These are phyloP conservation scores for Excoecaria agallocha DNA, from an alignment of 345 rosid genomes.

Conservation along the genomic window DNA sequence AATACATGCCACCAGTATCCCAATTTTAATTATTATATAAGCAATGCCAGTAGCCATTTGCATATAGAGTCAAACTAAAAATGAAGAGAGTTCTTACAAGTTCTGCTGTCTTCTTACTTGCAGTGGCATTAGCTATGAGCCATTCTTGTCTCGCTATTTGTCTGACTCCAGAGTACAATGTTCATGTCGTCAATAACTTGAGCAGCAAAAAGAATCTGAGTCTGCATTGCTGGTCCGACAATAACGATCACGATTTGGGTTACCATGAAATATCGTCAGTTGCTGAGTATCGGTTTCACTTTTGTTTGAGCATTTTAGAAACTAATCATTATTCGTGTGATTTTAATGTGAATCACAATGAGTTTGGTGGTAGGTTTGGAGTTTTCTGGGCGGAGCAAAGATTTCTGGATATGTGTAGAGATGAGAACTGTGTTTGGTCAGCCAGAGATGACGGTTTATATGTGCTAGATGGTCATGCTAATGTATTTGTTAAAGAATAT, in stretches of 20 bases:
- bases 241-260: background rate
- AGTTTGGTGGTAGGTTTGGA: background rate
- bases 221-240: background rate
- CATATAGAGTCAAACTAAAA: too few relatives aligned
- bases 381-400: background rate
- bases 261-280: background rate
- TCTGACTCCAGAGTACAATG: background rate
- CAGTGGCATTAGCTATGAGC: background rate
- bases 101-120: background rate
- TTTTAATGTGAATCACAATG: background rate
- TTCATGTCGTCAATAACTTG: background rate
- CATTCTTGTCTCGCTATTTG: background rate
- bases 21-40: too few relatives aligned
- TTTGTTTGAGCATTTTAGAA: background rate
- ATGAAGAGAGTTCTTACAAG: background rate
- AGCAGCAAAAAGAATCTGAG: background rate
- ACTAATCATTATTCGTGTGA: background rate
- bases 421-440: background rate
- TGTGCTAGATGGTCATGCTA: background rate
- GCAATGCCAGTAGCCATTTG: too few relatives aligned
- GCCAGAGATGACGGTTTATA: background rate
- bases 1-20: too few relatives aligned
- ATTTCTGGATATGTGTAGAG: background rate
- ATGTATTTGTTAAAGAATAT: background rate
- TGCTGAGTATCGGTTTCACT: background rate